phyloP scores from a whole-genome alignment of 208 protist species.

The Acanthamoeba castellanii region DNA sequence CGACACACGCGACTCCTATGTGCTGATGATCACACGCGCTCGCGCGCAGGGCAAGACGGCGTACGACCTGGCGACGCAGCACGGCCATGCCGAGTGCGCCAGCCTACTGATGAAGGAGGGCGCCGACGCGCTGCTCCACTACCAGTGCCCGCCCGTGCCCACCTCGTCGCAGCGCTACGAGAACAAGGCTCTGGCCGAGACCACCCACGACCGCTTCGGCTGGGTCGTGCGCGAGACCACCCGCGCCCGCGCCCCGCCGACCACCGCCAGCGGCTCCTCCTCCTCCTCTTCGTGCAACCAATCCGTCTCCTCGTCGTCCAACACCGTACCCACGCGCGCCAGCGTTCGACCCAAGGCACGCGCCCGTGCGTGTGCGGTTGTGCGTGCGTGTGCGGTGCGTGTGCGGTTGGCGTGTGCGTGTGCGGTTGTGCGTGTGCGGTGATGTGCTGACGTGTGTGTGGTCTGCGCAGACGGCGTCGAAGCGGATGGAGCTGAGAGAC shows the following conservation, averaged over 20 bases:
- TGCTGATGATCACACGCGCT: background rate
- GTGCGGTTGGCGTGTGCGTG: too few relatives aligned
- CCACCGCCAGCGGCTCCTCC: background rate
- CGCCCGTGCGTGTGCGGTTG: background rate
- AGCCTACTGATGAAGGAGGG: constrained; percentile 11
- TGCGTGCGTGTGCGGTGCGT: background rate
- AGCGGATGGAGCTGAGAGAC: background rate
- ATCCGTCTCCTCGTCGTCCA: background rate
- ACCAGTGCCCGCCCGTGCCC: constrained; percentile 20
- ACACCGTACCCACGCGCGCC: background rate
- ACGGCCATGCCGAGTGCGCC: background rate
- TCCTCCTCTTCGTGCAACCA: background rate
- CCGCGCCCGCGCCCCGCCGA: background rate
- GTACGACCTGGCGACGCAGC: constrained; percentile 18
- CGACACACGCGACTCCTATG: background rate
- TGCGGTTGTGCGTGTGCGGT: background rate
- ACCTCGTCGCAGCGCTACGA: background rate
- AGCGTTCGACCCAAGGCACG: background rate
- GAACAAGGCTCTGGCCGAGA: background rate
- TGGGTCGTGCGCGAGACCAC: constrained; percentile 10
- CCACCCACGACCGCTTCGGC: constrained; percentile 10
- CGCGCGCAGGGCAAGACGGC: background rate
- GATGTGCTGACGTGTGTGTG: background rate
- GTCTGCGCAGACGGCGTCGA: background rate
- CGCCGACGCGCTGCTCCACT: constrained; percentile 36